Evolutionary conservation across 441 rosid species (phyloP), one percentile per base, ranked within the genome.

Genomic region (Isatis lusitanica): DNA sequence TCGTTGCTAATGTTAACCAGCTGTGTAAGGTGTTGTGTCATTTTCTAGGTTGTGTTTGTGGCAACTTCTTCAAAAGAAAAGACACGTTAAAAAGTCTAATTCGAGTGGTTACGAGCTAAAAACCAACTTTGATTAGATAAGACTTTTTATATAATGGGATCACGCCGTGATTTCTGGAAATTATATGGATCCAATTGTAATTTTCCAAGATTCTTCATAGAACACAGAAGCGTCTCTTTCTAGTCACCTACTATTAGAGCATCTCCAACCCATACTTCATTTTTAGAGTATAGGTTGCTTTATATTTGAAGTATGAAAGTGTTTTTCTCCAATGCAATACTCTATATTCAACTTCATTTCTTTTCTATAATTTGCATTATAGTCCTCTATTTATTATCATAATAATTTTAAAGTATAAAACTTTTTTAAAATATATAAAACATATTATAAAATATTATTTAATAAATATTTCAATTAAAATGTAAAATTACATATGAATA

Each of bases 1-100:
- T 71, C 73, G 61, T 82, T 74, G 40, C 35, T 64, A 67, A 74
- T 82, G 90, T 85, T 89, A 83, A 86, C 88, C 95, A 93, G 98
- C 95, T 93, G 80, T 50, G 55, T 40, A 58, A 63, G 80, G 63
- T 76, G 68, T 65, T 40, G 3, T 76, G 80, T 76, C 76, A 56
- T 65, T 65, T 64, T 76, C 80, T 59, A 28, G 12, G 9, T 58
- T 59, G 76, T 66, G 42, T 71, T 40, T 56, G 57, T 47, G 47
- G 5, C 7, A 33, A 65, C 38, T 42, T 65, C 9, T 35, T 42
- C 5, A 52, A 35, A 11, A 17, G 18, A 59, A 74, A 56, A 81
- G 39, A 40, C 6, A 2, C 46, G 61, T 58, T 58, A 51, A 51
- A 51, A 80, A 79, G 87, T 81, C 85, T 78, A 83, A 84, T 84